Base-by-base conservation (phyloP, 2,329 filamentous ascomycete species). In the Teratosphaeria nubilosa region DNA sequence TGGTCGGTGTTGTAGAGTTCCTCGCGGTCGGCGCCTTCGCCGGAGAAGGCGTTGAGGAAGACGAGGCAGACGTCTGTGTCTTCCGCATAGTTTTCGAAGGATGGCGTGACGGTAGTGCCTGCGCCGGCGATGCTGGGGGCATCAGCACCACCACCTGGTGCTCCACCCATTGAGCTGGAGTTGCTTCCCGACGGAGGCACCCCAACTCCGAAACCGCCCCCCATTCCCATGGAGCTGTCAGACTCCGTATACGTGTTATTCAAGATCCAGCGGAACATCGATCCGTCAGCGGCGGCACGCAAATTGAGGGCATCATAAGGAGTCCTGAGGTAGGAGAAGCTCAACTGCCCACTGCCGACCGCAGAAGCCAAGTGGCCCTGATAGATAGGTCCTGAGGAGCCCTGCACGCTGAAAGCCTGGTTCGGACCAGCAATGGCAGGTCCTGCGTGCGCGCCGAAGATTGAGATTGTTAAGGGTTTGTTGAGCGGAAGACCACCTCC, bases 331-430 rank as follows among this genome's bases (percentile, higher is more conserved):
- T 48, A 48, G 9, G 41, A 48, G 41, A 48, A 48, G 41, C 41
- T 48, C 41, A 22, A 48, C 20, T 48, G 41, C 5, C 41, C 41
- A 48, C 41, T 48, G 6, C 41, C 41, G n/a, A 48, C 16, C 5
- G 41, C 41, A 22, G 41, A 48, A 48, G 41, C 60, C 13, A 59
- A 52, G 32, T 63, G 60, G 5, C 60, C 60, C 25, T 60, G 30
- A 48, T 62, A 63, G 5, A 59, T 60, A 25, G 59, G 58, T 22
- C 54, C 55, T 55, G 58, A 59, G 7, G 30, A 54, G 20, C 60
- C 60, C 50, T 48, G 27, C 32, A 63, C 59, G 14, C 51, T 56
- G 14, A 62, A 60, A 11, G 58, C 56, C n/a, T 59, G 58, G 51
- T 61, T 61, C 2, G 58, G 59, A 30, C 60, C 58, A 53, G 56